Evolutionary conservation across 2,329 filamentous ascomycete genomes (phyloP), one percentile per base, ranked within the genome.

Genomic region (Lanzia echinophila): DNA sequence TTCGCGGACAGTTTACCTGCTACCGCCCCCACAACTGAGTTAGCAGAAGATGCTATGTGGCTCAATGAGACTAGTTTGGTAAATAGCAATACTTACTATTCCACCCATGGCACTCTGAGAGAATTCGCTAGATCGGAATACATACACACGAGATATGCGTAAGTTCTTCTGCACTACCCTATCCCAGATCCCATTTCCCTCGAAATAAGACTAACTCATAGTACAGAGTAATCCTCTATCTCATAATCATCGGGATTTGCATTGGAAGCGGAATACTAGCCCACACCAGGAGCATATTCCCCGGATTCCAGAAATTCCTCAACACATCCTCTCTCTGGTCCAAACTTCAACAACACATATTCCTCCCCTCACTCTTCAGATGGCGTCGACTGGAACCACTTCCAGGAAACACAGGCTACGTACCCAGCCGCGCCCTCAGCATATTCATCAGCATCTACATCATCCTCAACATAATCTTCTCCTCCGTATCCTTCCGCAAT

Each of bases 391-490:
- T 51, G 19, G 28, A 45, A 10, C 20, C 39, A 36, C 13, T 51
- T 6, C 39, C 49, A 17, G 49, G 28, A 2, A 33, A 36, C 13
- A 2, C 44, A 19, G 49, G 39, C 31, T 51, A 38, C n/a, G n/a
- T 51, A 15, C 49, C 41, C 22, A 28, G 49, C 11, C 28, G 49
- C 24, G 11, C 28, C 13, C 49, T 51, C 49, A 39, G 46, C 10
- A 42, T 54, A 28, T 55, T 32, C 44, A 56, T 60, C 13, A 31
- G 20, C 13, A 34, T 49, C 10, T 50, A 57, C 15, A 15, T 57
- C 24, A 43, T 55, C 28, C 5, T 60, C 5, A 60, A 59, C 33
- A 41, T 57, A 6, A 19, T 60, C 15, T 43, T 60, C n/a, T 52
- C 42, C 12, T 44, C 45, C 2, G 45, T 60, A 20, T 45, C 45